Evolutionary conservation across 495 filamentous ascomycete species (phyloP).

Genomic region (Penicillium psychrofluorescens): DNA sequence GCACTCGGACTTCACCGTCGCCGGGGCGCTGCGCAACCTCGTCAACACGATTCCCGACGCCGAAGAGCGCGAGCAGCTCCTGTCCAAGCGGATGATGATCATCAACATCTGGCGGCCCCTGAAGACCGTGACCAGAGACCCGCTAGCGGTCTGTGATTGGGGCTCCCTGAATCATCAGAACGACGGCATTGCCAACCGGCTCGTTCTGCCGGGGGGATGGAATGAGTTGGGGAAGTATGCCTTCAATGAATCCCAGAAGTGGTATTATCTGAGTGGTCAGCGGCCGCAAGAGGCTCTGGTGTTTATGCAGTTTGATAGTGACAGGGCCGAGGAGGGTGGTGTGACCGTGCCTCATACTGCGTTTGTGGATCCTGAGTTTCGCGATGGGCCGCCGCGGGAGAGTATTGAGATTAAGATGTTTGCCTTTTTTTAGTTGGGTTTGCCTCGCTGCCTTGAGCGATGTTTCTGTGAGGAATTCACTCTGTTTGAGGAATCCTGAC

Average conservation of each 20-base stretch:
- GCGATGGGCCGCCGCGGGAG: conserved; percentile 37
- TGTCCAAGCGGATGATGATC: conserved; percentile 49
- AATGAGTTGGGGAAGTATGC: conserved; percentile 11
- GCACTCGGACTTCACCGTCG: conserved; percentile 13
- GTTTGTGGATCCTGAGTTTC: conserved; percentile 37
- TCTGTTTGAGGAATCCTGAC: not conserved
- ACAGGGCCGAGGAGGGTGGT: conserved; percentile 6
- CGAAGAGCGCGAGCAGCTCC: conserved; percentile 44
- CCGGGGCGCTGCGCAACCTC: conserved; percentile 7
- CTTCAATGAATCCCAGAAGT: conserved; percentile 12
- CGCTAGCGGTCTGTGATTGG: conserved; percentile 38
- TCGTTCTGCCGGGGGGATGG: conserved; percentile 8
- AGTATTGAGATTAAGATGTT: conserved; percentile 45
- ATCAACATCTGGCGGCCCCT: conserved; percentile 64
- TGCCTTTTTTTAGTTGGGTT: conserved; percentile 5
- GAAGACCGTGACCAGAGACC: conserved; percentile 44
- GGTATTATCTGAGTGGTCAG: conserved; percentile 22
- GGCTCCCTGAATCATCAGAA: conserved; percentile 10
- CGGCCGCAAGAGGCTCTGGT: conserved; percentile 17
- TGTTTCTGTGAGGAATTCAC: too few relatives aligned
- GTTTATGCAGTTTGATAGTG: conserved; percentile 27
- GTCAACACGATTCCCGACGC: conserved; percentile 1
- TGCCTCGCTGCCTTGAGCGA: not conserved
- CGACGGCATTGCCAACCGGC: conserved; percentile 6
- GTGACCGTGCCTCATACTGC: conserved; percentile 42